Evolutionary conservation across 2,329 filamentous ascomycete genomes (phyloP), one percentile per base, ranked within the genome.

Genomic region (Fusarium continuum): DNA sequence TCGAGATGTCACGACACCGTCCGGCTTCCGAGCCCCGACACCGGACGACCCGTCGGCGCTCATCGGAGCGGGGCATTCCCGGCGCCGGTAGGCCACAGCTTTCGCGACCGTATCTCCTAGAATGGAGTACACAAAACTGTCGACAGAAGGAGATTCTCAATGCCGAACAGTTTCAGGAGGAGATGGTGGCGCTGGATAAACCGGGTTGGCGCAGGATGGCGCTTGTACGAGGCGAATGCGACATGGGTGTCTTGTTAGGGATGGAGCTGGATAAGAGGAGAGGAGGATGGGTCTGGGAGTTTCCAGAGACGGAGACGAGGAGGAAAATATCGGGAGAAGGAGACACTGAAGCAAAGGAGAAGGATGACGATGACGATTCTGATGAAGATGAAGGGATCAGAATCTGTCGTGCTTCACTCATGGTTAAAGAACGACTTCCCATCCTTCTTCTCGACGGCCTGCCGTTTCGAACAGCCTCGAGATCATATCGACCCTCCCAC

Each of bases 381-480:
- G 49, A 34, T 17, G 49, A 58, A 4, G 52, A 46, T 8, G 61
- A 59, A 11, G 68, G 64, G 0, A 64, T 70, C 4, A 66, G 64
- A n/a, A 61, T 71, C 8, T 71, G 67, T 16, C 58, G 65, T 9
- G 69, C 67, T 14, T 61, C 65, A 0, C 57, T 71, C 14, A 56
- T 60, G 11, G 45, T 54, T 8, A 67, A 56, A 25, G 63, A 68
- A 2, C 58, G 57, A 22, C 55, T 71, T 6, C 65, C 65, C 9
- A 60, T 71, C 22, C 63, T 71, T 2, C 35, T 71, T 1, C 59
- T 71, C 19, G 67, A 71, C 26, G 69, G 69, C 2, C 55, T 71
- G 6, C 55, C 63, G 1, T 55, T 64, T 5, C 50, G 49, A 2
- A 22, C 48, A 46, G 26, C 50, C 1, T 26, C 53, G 2, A 49